Base-by-base conservation (phyloP, 2,329 filamentous ascomycete species). In the Endothia cerciana region DNA sequence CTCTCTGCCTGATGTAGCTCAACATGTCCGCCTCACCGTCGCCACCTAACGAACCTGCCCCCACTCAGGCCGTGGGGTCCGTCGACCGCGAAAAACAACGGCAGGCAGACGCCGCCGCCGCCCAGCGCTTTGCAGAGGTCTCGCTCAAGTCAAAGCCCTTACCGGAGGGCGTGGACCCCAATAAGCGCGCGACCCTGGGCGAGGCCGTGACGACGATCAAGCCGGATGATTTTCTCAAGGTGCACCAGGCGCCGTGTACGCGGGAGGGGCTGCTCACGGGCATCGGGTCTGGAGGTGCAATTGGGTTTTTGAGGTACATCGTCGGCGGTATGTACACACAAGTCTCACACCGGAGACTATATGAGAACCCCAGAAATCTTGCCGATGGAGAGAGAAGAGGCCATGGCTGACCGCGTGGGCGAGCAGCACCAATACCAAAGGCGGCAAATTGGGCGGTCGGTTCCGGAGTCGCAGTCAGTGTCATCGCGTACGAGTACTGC, bases 371-470 rank as follows among this genome's bases (percentile, higher is more conserved):
- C 19, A 25, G n/a, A 19, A 30, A 49, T 28, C 19, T 38, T 36
- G 49, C 33, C 4, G 30, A 13, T 25, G 33, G 36, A 58, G 45
- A 13, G 7, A 33, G 33, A 40, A 36, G 36, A 57, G 11, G 38
- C 56, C 17, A 30, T 43, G 28, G 30, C 55, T 61, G 60, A 38
- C 19, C 41, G 22, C 15, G 19, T 15, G 25, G 28, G 38, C 17
- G 28, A 40, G 36, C 38, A 30, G 87, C 85, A 51, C 83, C 84
- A 22, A 78, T 93, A 68, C 85, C 84, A 64, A 87, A 85, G 72
- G 87, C 91, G 0, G 89, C 90, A 43, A 96, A 96, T 73, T 97
- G 92, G 91, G 93, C 93, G 0, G 93, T 95, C 6, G 91, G 89
- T 7, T 83, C 87, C 43, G 97, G 95, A 76, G 82, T 89, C 30